A percentile compares a stretch with the other conserved stretches of the same genome.
Conservation (phyloP, 1,139 yeast species). For the Blastobotrys arbuscula region DNA sequence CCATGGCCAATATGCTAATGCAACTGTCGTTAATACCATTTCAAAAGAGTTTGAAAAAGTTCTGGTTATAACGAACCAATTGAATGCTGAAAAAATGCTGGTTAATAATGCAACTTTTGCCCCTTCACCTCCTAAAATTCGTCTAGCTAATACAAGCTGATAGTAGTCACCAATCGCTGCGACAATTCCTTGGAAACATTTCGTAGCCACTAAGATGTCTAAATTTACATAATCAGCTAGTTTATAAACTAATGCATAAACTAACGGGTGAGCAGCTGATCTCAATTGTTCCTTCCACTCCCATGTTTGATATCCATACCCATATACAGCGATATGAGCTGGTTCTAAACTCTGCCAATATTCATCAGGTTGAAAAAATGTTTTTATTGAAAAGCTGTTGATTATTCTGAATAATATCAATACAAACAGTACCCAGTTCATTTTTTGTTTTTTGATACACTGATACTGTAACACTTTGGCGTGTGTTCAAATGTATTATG, state of each 20-base stretch:
- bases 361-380: constrained; percentile 96
- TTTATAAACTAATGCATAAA: constrained; percentile 48
- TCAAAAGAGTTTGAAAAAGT: constrained; percentile 86
- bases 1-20: constrained; percentile 74
- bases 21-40: constrained; percentile 62
- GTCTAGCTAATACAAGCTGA: constrained; percentile 44
- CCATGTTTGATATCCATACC: constrained; percentile 88
- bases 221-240: constrained; percentile 23
- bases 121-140: constrained; percentile 31
- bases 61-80: constrained; percentile 74
- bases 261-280: constrained; percentile 71
- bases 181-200: constrained; percentile 58
- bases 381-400: constrained; percentile 58
- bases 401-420: constrained; percentile 43
- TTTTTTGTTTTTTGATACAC: too few species aligned
- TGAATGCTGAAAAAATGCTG: constrained; percentile 69
- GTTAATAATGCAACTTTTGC: constrained; percentile 46
- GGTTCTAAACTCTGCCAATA: constrained; percentile 92
- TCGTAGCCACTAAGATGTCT: constrained; percentile 46
- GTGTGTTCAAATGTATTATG: too few species aligned
- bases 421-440: not conserved
- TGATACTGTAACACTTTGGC: not conserved
- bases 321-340: constrained; percentile 69
- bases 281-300: constrained; percentile 80
- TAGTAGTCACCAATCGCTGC: constrained; percentile 71